Base-by-base conservation (phyloP, 179 eudicot genomes). In the Nepenthes alata region DNA sequence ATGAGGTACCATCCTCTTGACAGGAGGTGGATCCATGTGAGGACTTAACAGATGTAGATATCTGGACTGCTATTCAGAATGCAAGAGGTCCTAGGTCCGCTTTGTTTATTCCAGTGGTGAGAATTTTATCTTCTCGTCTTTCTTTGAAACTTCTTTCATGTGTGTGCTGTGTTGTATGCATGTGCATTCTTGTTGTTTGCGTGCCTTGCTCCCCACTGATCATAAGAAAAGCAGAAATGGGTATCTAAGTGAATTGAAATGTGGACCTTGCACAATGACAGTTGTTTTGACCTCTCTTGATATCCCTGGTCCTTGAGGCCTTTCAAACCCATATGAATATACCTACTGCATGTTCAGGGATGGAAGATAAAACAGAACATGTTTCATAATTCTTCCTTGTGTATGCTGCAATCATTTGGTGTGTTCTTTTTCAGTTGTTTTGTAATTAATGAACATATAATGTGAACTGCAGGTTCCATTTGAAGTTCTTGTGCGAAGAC, bases 1-100 rank as follows among this genome's bases (percentile, higher is more conserved):
- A 41, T 41, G 45, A 41, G 45, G 25, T 25, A 13, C 4, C 11
- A 11, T 50, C 5, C 8, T 50, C 53, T 6, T 50, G 53, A 11
- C 70, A 83, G 88, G 85, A 78, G 68, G 79, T 80, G 53, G 76
- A 80, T 71, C 88, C 88, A 58, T 80, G 82, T 71, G 85, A 80
- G 37, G 81, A 77, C 51, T 64, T 80, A 58, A 61, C 81, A 37
- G 77, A 83, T 62, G 83, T 75, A 41, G 85, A 83, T 60, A 76
- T 83, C 60, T 68, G 81, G 59, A 83, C 78, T 5, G 77, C 81
- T 5, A 80, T 83, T 61, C 85, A 78, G 66, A 83, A 83, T 71
- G 85, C 88, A 60, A 72, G 79, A 66, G 88, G 88, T 73, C 88
- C 88, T 50, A 80, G 81, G 59, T 73, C 78, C 51, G 81, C 81